A percentile compares a stretch with the other conserved stretches of the same genome.
phyloP scores from a whole-genome alignment of 1,139 yeast genomes.

The Saccharomycopsis hybrid region DNA sequence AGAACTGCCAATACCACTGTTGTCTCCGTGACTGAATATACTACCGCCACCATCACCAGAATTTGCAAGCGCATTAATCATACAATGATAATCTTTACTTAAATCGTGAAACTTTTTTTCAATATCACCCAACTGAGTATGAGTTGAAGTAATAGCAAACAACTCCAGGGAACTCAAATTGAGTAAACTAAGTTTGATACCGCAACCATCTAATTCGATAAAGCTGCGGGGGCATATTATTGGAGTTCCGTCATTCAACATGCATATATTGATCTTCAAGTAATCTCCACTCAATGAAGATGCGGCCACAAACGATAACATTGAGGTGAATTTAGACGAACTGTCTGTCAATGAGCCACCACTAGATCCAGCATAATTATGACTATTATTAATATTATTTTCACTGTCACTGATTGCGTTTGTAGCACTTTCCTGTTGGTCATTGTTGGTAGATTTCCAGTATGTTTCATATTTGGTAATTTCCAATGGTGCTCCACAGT shows the following conservation, averaged over 20 bases:
- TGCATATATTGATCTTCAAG: slow-evolving; percentile 60
- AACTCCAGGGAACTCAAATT: slow-evolving; percentile 29
- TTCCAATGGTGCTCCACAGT: slow-evolving; percentile 76
- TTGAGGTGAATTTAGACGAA: slow-evolving; percentile 26
- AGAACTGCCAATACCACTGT: neutral
- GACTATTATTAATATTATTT: slow-evolving; percentile 1
- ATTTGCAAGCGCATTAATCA: neutral
- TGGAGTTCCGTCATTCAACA: slow-evolving; percentile 80
- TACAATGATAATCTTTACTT: neutral
- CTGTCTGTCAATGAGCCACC: neutral
- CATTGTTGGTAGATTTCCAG: slow-evolving; percentile 79
- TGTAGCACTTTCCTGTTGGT: slow-evolving; percentile 25
- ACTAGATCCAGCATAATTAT: neutral
- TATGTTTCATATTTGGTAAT: slow-evolving; percentile 92
- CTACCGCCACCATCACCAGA: too few relatives aligned
- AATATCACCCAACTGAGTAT: slow-evolving; percentile 28
- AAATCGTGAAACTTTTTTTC: slow-evolving; percentile 22
- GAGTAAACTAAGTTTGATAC: slow-evolving; percentile 43
- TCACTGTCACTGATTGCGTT: neutral
- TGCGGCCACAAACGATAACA: slow-evolving; percentile 80
- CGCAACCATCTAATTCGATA: slow-evolving; percentile 45
- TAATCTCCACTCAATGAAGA: slow-evolving; percentile 85
- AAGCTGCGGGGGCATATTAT: slow-evolving; percentile 72
- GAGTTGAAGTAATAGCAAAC: slow-evolving; percentile 13
- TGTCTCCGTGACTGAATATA: too few relatives aligned